Evolutionary conservation across 345 rosid species (phyloP).

Genomic region (Pelargonium nanum): DNA sequence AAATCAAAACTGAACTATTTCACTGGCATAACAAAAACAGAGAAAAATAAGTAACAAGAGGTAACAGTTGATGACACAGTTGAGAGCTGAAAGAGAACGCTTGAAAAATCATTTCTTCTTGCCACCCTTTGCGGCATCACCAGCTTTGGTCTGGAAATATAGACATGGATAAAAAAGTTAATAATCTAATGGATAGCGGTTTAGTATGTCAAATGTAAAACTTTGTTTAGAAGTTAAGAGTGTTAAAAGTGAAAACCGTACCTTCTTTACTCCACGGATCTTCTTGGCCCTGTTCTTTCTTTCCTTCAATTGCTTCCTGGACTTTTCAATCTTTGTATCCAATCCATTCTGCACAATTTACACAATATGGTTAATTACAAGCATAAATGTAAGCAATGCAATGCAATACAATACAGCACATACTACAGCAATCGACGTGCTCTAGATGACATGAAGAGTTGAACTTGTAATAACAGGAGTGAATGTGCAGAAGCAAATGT

Average conservation of each 20-base stretch:
- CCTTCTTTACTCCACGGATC: slow-evolving; percentile 97
- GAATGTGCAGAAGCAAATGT: too few relatives aligned
- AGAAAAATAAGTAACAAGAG: neutral
- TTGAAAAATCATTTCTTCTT: slow-evolving; percentile 52
- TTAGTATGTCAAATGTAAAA: neutral
- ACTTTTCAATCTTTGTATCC: slow-evolving; percentile 80
- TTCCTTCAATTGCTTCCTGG: slow-evolving; percentile 93
- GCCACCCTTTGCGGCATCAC: slow-evolving; percentile 63
- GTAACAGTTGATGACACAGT: neutral
- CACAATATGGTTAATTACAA: too few relatives aligned
- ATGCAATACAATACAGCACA: too few relatives aligned
- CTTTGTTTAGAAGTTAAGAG: neutral
- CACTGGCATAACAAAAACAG: neutral
- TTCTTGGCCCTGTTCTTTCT: slow-evolving; percentile 94
- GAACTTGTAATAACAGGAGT: too few relatives aligned
- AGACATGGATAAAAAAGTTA: neutral
- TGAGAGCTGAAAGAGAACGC: neutral
- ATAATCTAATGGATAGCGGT: neutral
- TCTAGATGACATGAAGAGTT: too few relatives aligned
- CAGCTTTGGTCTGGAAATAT: slow-evolving; percentile 62
- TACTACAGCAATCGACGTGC: too few relatives aligned
- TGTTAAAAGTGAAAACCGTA: slow-evolving; percentile 8
- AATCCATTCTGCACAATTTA: slow-evolving; percentile 90
- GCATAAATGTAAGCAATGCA: too few relatives aligned
- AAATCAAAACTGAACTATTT: neutral